phyloP scores from a whole-genome alignment of 176 grass and related monocot species.

The Oryza australiensis region DNA sequence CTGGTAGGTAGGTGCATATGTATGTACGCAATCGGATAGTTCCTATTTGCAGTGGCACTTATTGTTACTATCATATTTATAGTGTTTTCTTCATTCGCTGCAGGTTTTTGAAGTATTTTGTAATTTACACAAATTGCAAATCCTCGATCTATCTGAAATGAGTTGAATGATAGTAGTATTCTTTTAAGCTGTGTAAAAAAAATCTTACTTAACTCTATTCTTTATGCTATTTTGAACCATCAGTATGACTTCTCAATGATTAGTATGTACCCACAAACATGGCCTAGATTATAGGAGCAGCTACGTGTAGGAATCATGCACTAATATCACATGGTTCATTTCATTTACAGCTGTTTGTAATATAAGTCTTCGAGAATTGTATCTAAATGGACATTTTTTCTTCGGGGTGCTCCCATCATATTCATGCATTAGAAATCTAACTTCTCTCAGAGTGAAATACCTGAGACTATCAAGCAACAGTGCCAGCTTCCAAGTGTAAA shows the following conservation, averaged over 20 bases:
- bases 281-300: too few species aligned
- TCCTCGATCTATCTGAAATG: neutral
- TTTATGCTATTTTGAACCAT: too few species aligned
- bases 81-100: neutral
- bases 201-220: too few species aligned
- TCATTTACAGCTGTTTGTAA: constrained; percentile 24
- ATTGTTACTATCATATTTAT: too few species aligned
- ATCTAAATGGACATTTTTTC: neutral
- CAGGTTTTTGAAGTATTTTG: constrained; percentile 11
- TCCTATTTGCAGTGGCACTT: too few species aligned
- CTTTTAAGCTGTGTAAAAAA: too few species aligned
- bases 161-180: neutral
- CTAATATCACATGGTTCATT: too few species aligned
- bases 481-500: constrained; percentile 14
- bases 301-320: too few species aligned
- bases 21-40: too few species aligned
- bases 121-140: neutral
- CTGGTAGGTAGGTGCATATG: neutral
- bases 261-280: too few species aligned
- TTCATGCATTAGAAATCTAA: constrained; percentile 33
- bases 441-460: constrained; percentile 25
- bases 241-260: too few species aligned
- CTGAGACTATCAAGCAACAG: constrained; percentile 21
- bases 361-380: constrained; percentile 17
- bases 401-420: constrained; percentile 18